A percentile compares a stretch with the other conserved stretches of the same genome.
These are phyloP conservation scores for Calocybe cyanea DNA, from an alignment of 768 basidiomycete genomes.

Conservation along the genomic window DNA sequence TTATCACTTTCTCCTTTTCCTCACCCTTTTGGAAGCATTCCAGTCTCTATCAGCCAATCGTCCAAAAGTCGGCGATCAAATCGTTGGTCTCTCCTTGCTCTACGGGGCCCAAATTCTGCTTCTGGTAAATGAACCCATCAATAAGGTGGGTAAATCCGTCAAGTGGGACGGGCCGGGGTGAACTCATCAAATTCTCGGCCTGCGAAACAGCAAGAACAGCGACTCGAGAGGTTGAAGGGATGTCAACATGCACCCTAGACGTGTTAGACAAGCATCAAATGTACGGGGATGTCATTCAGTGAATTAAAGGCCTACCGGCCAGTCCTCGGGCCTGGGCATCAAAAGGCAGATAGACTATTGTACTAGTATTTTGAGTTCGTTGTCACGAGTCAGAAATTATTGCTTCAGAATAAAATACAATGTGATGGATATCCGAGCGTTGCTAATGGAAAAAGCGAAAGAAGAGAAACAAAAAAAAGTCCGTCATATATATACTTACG, in stretches of 20 bases:
- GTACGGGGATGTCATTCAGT: no score
- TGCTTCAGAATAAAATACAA: constrained; percentile 15
- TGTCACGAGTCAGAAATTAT: constrained; percentile 8
- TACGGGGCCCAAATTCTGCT: constrained; percentile 1
- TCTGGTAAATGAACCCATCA: constrained; percentile 1
- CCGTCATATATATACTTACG: not conserved
- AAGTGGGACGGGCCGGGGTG: no score
- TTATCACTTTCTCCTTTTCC: not conserved
- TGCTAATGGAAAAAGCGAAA: not conserved
- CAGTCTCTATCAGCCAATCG: constrained; percentile 3
- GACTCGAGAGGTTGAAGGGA: not conserved
- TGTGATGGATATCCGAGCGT: not conserved
- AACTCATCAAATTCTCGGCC: no score
- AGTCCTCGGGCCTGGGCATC: no score
- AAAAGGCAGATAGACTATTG: no score
- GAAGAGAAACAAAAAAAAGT: constrained; percentile 2
- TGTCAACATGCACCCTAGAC: no score
- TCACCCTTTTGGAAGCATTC: constrained; percentile 6
- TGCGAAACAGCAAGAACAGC: not conserved
- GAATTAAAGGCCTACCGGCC: no score
- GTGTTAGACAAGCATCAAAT: no score
- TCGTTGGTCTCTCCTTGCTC: constrained; percentile 19
- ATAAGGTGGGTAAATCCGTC: no score
- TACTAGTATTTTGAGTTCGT: no score
- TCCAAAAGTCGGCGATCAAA: constrained; percentile 3